Percentiles rank a stretch among this genome's conserved stretches.
phyloP scores from a whole-genome alignment of 108 stramenopile genomes.

The Conticribra guillardii region DNA sequence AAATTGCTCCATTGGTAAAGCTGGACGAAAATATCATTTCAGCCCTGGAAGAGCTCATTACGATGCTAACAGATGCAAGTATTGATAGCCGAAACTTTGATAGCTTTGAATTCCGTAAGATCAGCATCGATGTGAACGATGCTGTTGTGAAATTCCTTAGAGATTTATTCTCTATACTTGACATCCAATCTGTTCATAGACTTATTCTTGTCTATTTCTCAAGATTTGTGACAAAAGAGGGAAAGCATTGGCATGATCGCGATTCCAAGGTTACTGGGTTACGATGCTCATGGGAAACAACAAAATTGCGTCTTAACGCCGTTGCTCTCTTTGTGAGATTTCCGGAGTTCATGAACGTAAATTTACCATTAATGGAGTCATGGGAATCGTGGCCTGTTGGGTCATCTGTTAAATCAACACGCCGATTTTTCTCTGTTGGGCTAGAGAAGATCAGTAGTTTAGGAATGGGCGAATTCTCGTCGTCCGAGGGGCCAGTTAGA shows the following conservation, averaged over 20 bases:
- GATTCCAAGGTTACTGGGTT: constrained; percentile 80
- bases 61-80: constrained; percentile 79
- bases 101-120: constrained; percentile 79
- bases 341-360: constrained; percentile 76
- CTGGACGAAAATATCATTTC: constrained; percentile 70
- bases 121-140: constrained; percentile 89
- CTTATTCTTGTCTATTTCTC: constrained; percentile 76
- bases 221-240: constrained; percentile 71
- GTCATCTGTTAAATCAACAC: constrained; percentile 33
- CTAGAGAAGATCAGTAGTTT: constrained; percentile 58
- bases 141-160: constrained; percentile 80
- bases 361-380: constrained; percentile 72
- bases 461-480: constrained; percentile 49
- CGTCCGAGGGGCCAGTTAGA: constrained; percentile 43
- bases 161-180: constrained; percentile 82
- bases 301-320: constrained; percentile 80
- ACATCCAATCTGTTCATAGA: constrained; percentile 68
- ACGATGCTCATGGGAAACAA: constrained; percentile 83
- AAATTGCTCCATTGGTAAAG: constrained; percentile 59
- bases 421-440: constrained; percentile 62
- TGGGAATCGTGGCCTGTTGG: constrained; percentile 55
- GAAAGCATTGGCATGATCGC: constrained; percentile 75
- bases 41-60: constrained; percentile 67
- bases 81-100: constrained; percentile 88
- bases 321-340: constrained; percentile 83